Evolutionary conservation across 164 flowering plant species (phyloP).

Genomic region (Magnolia changhungtana): DNA sequence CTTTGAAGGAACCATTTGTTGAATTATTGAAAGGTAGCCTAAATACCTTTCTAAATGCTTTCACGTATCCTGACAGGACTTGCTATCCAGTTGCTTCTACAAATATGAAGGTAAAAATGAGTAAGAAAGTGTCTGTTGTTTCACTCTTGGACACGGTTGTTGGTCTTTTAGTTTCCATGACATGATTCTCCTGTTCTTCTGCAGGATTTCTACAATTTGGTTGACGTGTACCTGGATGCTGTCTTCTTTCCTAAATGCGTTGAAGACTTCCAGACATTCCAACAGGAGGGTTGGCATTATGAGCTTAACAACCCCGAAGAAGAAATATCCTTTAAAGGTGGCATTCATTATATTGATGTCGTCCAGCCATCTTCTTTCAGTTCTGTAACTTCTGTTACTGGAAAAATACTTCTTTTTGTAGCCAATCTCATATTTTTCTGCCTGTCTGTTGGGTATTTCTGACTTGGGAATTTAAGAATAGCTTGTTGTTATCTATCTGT

Average conservation of each 20-base stretch:
- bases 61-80: conserved; percentile 98
- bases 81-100: conserved; percentile 99
- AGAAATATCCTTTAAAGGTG: conserved; percentile 89
- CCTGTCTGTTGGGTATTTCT: not conserved
- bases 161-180: conserved; percentile 2
- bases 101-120: conserved; percentile 66
- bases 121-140: not conserved
- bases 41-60: conserved; percentile 92
- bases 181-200: conserved; percentile 3
- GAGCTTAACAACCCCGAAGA: conserved; percentile 87
- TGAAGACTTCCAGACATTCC: conserved; percentile 83
- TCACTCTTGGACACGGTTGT: not conserved
- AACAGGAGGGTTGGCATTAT: conserved; percentile 99
- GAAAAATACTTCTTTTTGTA: not conserved
- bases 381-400: conserved; percentile 1
- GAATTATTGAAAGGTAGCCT: conserved; percentile 92
- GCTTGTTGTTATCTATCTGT: no score
- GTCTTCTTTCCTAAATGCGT: conserved; percentile 97
- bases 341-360: not conserved
- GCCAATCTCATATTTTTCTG: not conserved
- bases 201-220: conserved; percentile 96
- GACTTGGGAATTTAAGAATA: not conserved
- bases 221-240: conserved; percentile 96
- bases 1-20: conserved; percentile 97
- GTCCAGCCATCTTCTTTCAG: not conserved